Conservation (phyloP, 805 yeast genomes). For the Ogataea philodendri region DNA sequence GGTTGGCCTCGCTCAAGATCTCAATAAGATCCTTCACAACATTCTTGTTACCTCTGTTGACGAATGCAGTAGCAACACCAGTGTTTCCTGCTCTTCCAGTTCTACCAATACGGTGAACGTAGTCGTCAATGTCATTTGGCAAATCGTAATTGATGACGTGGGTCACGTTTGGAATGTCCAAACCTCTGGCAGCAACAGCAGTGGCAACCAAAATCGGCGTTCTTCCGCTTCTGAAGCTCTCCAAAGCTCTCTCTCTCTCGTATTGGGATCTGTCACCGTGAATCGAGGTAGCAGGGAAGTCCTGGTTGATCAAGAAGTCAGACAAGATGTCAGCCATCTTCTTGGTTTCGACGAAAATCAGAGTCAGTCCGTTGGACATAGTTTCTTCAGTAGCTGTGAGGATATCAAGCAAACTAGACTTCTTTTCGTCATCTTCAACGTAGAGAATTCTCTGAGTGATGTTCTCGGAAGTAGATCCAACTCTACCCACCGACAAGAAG, state of each 20-base stretch:
- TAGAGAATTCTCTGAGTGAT: constrained; percentile 90
- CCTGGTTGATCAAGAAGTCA: constrained; percentile 83
- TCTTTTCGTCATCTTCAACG: constrained; percentile 93
- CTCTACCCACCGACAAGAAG: constrained; percentile 97
- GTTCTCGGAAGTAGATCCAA: constrained; percentile 98
- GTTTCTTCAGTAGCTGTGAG: constrained; percentile 68
- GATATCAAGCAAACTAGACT: constrained; percentile 84
- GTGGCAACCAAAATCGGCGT: constrained; percentile 97
- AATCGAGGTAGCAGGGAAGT: constrained; percentile 96
- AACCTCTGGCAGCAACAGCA: constrained; percentile 99
- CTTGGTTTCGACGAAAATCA: constrained; percentile 97
- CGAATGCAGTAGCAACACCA: constrained; percentile 98
- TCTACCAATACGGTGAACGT: constrained; percentile 99
- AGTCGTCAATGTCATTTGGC: constrained; percentile 96
- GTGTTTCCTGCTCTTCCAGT: constrained; percentile 99
- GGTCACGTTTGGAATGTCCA: constrained; percentile 98
- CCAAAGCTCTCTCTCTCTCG: constrained; percentile 97
- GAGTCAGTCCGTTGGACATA: constrained; percentile 66
- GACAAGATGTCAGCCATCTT: constrained; percentile 97
- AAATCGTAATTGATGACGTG: constrained; percentile 97
- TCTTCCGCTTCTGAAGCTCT: constrained; percentile 86
- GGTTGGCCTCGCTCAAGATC: constrained; percentile 91
- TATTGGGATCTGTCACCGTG: constrained; percentile 98
- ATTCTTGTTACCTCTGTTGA: constrained; percentile 92
- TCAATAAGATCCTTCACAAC: constrained; percentile 85